Evolutionary conservation across 352 stramenopile genomes (phyloP), one percentile per base, ranked within the genome.

Genomic region (Globisporangium spiculum): DNA sequence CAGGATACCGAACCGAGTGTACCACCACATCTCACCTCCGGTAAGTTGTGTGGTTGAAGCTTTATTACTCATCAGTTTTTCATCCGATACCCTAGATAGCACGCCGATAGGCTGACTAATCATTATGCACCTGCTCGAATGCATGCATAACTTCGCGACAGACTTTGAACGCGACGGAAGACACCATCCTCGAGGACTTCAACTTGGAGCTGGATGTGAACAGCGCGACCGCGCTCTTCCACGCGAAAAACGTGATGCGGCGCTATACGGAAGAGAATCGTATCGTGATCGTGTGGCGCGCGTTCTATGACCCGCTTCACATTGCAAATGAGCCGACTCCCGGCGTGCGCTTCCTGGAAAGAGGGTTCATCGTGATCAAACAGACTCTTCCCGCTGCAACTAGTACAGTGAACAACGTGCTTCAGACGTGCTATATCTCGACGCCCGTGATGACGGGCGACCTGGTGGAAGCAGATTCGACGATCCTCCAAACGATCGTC

Each of bases 111-210:
- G 26, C 26, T 27, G 26, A 27, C 26, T 27, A 27, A 27, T 27
- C 26, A 2, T 27, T 27, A 27, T 27, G 26, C 2, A 27, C 26
- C 26, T 27, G 26, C 26, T 27, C 26, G 26, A 27, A 27, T 27
- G 2, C 26, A 27, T 27, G 26, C 26, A 27, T 27, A 27, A 27
- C 26, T 27, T 30, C 27, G 27, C 3, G 27, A 59, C 14, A 59
- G 53, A 59, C 53, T 3, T 7, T 72, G 14, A 60, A 73, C 32
- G 36, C 36, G 1, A 63, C 73, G 16, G 77, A 88, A 57, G 69
- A 87, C 65, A 86, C 75, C n/a, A 81, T 91, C 27, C 64, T 89
- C 38, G 83, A 89, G 65, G 80, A 78, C 60, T 83, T 88, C 60
- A 73, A 75, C 36, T 67, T 89, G 53, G 77, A 89, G 66, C 44